Base-by-base conservation (phyloP, 1,284 basidiomycete genomes). In the Trichosporon ovoides region DNA sequence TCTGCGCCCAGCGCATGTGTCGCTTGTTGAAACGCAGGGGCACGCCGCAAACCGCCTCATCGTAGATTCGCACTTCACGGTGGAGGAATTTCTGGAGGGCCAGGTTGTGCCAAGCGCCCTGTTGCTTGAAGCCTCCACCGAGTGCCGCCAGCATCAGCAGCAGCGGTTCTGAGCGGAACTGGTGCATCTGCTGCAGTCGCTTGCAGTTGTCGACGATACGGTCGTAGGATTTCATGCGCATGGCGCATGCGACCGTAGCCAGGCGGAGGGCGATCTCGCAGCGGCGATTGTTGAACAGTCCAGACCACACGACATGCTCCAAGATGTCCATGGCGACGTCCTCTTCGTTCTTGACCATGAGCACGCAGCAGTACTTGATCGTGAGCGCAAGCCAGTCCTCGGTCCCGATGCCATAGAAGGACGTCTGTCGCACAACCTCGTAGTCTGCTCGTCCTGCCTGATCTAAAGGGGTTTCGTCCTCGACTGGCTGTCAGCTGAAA, bases 281-380 rank as follows among this genome's bases (percentile, higher is more conserved):
- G 35, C 82, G 80, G 37, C 81, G 81, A 34, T 80, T 80, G 67
- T 86, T 83, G 76, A 89, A 93, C 1, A 87, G 84, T 59, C 87
- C 88, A 0, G 91, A 91, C 57, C 84, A 79, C 10, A 87, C 77
- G 38, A 93, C 81, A 69, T 95, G 92, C 12, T 86, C 82, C 1
- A 95, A 80, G 0, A 93, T 81, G 67, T 94, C 90, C 50, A 88
- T 83, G 0, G 87, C 91, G 7, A 83, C 75, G 7, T 87, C 85
- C 64, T 84, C 82, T 80, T 60, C 84, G 79, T 70, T 80, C 79
- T 54, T 68, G 28, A 78, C 77, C 63, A 90, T 88, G 36, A 93
- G 79, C 7, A 88, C 80, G 72, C 95, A 91, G 56, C 86, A 84
- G 72, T 96, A 96, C 90, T 92, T 87, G 80, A 95, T 85, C 66